Percentiles rank a stretch among this genome's conserved stretches.
These are phyloP conservation scores for Cicer cuneatum DNA, from an alignment of 306 rosid species.

Conservation along the genomic window DNA sequence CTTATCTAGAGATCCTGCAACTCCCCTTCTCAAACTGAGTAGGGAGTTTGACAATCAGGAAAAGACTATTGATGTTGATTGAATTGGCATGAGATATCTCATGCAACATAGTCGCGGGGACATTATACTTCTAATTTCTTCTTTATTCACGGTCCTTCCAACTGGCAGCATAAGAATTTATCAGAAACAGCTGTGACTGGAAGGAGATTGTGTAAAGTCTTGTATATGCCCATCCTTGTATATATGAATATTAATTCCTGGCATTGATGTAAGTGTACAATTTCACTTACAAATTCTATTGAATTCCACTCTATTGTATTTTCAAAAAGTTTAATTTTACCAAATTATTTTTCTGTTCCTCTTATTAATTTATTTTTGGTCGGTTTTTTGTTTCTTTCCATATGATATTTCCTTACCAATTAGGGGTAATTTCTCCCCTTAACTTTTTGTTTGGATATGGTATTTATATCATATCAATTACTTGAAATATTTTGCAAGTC, in stretches of 20 bases:
- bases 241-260: slow-evolving; percentile 41
- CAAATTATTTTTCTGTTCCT: neutral
- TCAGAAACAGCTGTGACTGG: slow-evolving; percentile 37
- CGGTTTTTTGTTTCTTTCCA: neutral
- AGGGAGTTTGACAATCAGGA: slow-evolving; percentile 45
- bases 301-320: neutral
- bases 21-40: slow-evolving; percentile 57
- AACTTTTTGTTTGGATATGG: neutral
- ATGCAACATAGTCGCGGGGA: slow-evolving; percentile 21
- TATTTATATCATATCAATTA: neutral
- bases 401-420: neutral
- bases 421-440: neutral
- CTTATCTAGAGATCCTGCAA: slow-evolving; percentile 65
- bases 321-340: neutral
- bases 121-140: slow-evolving; percentile 13
- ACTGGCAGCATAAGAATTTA: slow-evolving; percentile 38
- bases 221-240: slow-evolving; percentile 47
- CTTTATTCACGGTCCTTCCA: slow-evolving; percentile 38
- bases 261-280: slow-evolving; percentile 27
- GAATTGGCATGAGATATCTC: slow-evolving; percentile 29
- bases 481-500: neutral
- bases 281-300: slow-evolving; percentile 27
- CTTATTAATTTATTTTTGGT: neutral
- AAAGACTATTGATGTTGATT: slow-evolving; percentile 40
- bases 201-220: slow-evolving; percentile 45